Conservation (phyloP, 805 yeast genomes). For the Wickerhamiella bombiphila region DNA sequence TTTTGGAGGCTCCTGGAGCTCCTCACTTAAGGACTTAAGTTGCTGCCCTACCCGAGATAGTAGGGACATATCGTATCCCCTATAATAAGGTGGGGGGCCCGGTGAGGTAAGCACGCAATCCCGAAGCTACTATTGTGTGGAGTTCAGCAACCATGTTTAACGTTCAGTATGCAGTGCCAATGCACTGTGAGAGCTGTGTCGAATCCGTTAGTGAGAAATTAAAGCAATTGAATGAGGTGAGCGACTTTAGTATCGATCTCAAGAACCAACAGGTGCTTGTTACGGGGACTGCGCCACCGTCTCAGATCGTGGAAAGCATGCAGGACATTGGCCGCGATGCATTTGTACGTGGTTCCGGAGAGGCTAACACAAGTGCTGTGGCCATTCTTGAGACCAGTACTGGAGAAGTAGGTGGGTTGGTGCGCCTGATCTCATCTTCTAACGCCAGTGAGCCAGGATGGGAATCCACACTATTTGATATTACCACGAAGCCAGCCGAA, state of each 20-base stretch:
- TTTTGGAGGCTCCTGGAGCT: constrained; percentile 29
- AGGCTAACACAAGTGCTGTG: constrained; percentile 79
- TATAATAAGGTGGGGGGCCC: constrained; percentile 12
- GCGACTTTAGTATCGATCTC: constrained; percentile 42
- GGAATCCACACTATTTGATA: constrained; percentile 56
- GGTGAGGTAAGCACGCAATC: not conserved
- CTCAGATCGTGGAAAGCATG: constrained; percentile 50
- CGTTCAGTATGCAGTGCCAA: constrained; percentile 55
- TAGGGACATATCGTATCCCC: no score
- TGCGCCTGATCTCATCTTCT: constrained; percentile 44
- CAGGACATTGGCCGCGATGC: constrained; percentile 75
- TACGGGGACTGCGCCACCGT: constrained; percentile 61
- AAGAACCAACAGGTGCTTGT: constrained; percentile 48
- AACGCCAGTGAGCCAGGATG: constrained; percentile 34
- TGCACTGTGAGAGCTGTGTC: constrained; percentile 66
- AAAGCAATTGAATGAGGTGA: constrained; percentile 30
- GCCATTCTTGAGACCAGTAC: constrained; percentile 62
- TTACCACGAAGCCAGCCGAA: constrained; percentile 42
- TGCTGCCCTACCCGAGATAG: constrained; percentile 45
- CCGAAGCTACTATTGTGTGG: not conserved
- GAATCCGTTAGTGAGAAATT: constrained; percentile 44
- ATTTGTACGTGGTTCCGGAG: constrained; percentile 81
- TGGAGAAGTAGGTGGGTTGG: constrained; percentile 70
- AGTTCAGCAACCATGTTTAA: constrained; percentile 6
- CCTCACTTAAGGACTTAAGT: constrained; percentile 50